These are phyloP conservation scores for Ogataea populi-albae DNA, from an alignment of 805 yeast genomes.

Conservation along the genomic window DNA sequence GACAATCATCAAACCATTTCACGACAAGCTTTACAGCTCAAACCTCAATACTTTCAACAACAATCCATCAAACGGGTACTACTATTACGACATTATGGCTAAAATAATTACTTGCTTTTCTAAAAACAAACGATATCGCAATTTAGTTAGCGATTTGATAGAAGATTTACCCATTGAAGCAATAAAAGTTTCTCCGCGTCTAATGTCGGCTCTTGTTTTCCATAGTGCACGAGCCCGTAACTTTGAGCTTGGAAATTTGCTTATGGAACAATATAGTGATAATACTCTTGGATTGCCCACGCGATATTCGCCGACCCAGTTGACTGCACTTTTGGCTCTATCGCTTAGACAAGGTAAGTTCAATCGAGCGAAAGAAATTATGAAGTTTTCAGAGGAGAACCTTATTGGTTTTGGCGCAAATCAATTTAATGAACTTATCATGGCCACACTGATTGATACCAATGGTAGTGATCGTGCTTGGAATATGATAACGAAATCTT, in stretches of 20 bases:
- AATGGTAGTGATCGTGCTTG: conserved; percentile 24
- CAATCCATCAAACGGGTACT: conserved; percentile 27
- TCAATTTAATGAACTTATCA: conserved; percentile 33
- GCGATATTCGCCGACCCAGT: conserved; percentile 27
- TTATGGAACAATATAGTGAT: conserved; percentile 27
- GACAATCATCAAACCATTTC: conserved; percentile 30
- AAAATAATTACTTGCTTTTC: conserved; percentile 29
- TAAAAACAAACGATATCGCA: conserved; percentile 28
- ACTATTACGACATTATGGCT: conserved; percentile 28
- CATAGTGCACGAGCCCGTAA: conserved; percentile 30
- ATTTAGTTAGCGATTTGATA: conserved; percentile 26
- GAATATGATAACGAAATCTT: conserved; percentile 24
- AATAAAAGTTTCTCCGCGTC: conserved; percentile 30
- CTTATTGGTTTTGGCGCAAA: conserved; percentile 23
- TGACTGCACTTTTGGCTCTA: conserved; percentile 30
- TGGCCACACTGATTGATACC: conserved; percentile 21
- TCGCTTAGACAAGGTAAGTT: conserved; percentile 27
- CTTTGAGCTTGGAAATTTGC: conserved; percentile 23
- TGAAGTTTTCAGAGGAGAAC: conserved; percentile 25
- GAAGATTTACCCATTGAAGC: conserved; percentile 33
- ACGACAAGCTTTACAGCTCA: conserved; percentile 27
- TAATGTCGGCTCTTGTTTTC: conserved; percentile 31
- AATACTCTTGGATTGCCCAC: conserved; percentile 20
- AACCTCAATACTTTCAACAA: conserved; percentile 24
- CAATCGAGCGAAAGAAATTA: conserved; percentile 29